Evolutionary conservation across 768 basidiomycete genomes (phyloP).

Genomic region (Tephrocybe sp.): DNA sequence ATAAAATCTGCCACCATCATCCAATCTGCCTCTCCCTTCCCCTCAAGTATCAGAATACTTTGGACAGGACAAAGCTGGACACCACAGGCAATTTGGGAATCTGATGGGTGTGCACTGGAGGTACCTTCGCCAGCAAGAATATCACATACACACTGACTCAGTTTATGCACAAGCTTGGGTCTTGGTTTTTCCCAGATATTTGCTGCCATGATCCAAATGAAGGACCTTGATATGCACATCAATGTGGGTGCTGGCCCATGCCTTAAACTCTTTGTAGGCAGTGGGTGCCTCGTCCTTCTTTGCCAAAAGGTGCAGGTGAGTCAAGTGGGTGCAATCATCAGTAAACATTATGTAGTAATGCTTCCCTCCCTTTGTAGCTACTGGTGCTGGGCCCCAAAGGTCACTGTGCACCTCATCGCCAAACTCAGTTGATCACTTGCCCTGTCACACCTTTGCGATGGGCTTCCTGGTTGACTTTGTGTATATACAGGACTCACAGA

Average conservation of each 20-base stretch:
- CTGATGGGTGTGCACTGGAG: background rate
- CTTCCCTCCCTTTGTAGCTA: conserved; percentile 22
- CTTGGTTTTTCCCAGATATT: conserved; percentile 35
- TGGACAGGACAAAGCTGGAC: background rate
- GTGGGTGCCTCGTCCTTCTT: conserved; percentile 29
- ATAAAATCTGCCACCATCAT: conserved; percentile 1
- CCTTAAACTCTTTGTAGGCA: conserved; percentile 32
- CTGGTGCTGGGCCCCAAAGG: conserved; percentile 44
- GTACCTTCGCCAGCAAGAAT: background rate
- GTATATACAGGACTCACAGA: conserved; percentile 44
- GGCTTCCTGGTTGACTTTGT: conserved; percentile 38
- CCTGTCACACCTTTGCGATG: conserved; percentile 27
- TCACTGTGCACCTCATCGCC: conserved; percentile 29
- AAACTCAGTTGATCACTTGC: conserved; percentile 26
- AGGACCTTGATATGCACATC: conserved; percentile 9
- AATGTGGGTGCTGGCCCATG: conserved; percentile 31
- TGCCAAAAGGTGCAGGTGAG: conserved; percentile 27
- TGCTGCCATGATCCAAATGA: conserved; percentile 42
- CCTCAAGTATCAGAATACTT: conserved; percentile 1
- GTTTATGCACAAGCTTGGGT: background rate
- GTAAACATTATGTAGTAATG: conserved; percentile 32
- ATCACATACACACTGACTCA: background rate
- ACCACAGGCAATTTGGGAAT: background rate
- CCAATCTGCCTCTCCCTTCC: background rate
- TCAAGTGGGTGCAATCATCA: conserved; percentile 31